Conservation (phyloP, 2,329 filamentous ascomycete genomes). For the Venturia carpophila region DNA sequence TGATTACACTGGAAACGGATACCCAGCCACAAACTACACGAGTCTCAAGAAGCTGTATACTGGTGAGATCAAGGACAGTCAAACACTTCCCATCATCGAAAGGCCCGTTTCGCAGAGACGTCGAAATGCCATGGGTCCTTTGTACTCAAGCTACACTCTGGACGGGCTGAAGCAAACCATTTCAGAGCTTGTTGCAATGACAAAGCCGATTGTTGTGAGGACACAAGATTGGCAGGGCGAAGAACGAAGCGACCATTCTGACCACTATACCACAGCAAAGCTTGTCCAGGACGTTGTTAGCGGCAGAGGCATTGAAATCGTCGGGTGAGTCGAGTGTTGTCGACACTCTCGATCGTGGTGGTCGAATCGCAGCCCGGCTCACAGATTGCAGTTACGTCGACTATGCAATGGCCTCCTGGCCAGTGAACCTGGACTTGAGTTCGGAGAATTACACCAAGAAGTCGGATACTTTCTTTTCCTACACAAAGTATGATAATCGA, state of each 20-base stretch:
- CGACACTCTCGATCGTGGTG: not conserved
- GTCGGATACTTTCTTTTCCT: not conserved
- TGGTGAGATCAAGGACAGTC: constrained; percentile 18
- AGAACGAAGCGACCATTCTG: constrained; percentile 20
- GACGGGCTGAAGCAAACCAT: constrained; percentile 23
- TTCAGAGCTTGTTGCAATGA: constrained; percentile 21
- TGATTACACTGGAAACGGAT: constrained; percentile 23
- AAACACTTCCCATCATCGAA: constrained; percentile 23
- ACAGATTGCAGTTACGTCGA: constrained; percentile 1
- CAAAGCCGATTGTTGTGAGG: constrained; percentile 22
- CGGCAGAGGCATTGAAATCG: constrained; percentile 21
- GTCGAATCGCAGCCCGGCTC: not conserved
- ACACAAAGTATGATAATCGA: not conserved
- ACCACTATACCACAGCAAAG: constrained; percentile 26
- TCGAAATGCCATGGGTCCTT: not conserved
- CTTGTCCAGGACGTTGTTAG: constrained; percentile 24
- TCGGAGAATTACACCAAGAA: constrained; percentile 8
- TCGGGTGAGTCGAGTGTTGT: not conserved
- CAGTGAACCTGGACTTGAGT: not conserved
- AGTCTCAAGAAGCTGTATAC: constrained; percentile 25
- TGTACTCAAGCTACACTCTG: constrained; percentile 23
- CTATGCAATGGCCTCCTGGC: not conserved
- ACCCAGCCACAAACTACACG: constrained; percentile 19
- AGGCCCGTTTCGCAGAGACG: not conserved
- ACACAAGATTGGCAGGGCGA: constrained; percentile 24